A percentile compares a stretch with the other conserved stretches of the same genome.
phyloP scores from a whole-genome alignment of 306 rosid genomes.

The Cajanus cajan region DNA sequence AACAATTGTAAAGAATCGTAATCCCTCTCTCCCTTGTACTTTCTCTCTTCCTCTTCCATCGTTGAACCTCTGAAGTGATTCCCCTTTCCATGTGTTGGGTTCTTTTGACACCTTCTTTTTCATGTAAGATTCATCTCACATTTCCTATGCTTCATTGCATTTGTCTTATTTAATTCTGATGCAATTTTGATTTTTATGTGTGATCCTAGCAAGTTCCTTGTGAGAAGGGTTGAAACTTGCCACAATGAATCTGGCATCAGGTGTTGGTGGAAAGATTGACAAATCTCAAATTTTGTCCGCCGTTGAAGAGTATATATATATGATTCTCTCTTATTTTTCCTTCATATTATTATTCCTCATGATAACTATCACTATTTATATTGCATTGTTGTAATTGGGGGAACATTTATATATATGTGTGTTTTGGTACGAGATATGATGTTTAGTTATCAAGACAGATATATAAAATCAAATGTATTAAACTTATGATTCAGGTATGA shows the following conservation, averaged over 20 bases:
- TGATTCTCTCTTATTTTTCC: not conserved
- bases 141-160: not conserved
- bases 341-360: not conserved
- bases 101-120: not conserved
- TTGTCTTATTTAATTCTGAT: not conserved
- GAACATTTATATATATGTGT: not conserved
- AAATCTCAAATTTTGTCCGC: conserved; percentile 62
- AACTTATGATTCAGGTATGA: conserved; percentile 62
- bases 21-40: not conserved
- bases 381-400: not conserved
- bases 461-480: not conserved
- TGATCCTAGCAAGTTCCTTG: not conserved
- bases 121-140: not conserved
- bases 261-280: conserved; percentile 79
- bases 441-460: not conserved
- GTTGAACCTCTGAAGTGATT: not conserved
- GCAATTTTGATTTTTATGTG: not conserved
- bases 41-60: not conserved
- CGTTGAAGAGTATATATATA: conserved; percentile 60
- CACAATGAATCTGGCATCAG: conserved; percentile 72
- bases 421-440: not conserved
- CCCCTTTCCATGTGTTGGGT: not conserved
- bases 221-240: conserved; percentile 54
- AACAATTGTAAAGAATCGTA: not conserved
- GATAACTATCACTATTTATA: not conserved